These are phyloP conservation scores for Candida sithepensis DNA, from an alignment of 805 yeast genomes.

Conservation along the genomic window DNA sequence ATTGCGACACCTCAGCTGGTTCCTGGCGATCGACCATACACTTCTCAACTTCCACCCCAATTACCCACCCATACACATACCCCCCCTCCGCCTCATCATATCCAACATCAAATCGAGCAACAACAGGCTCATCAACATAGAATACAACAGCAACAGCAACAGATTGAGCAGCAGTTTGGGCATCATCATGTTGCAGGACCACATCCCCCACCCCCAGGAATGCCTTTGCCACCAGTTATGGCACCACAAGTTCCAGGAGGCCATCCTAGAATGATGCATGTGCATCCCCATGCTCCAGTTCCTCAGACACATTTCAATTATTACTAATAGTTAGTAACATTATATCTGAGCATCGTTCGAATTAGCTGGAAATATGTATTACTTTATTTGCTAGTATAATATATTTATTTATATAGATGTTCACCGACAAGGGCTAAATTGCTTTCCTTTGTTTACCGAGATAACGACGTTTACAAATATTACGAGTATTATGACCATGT, in stretches of 20 bases:
- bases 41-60: neutral
- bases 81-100: neutral
- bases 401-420: too few species aligned
- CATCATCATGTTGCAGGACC: constrained; percentile 1
- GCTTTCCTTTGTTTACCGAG: too few species aligned
- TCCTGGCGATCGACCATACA: neutral
- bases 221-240: neutral
- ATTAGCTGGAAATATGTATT: too few species aligned
- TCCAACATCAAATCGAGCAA: neutral
- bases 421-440: too few species aligned
- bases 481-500: too few species aligned
- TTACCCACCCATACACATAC: neutral
- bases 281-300: neutral
- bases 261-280: neutral
- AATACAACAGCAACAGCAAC: neutral
- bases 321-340: too few species aligned
- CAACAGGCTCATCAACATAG: constrained; percentile 1
- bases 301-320: neutral
- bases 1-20: neutral
- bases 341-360: too few species aligned
- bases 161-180: constrained; percentile 2
- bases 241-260: neutral
- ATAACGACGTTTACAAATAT: too few species aligned
- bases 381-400: too few species aligned
- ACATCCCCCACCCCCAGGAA: constrained; percentile 1